Base-by-base conservation (phyloP, 352 stramenopile genomes). In the Phytophthora tentaculata region DNA sequence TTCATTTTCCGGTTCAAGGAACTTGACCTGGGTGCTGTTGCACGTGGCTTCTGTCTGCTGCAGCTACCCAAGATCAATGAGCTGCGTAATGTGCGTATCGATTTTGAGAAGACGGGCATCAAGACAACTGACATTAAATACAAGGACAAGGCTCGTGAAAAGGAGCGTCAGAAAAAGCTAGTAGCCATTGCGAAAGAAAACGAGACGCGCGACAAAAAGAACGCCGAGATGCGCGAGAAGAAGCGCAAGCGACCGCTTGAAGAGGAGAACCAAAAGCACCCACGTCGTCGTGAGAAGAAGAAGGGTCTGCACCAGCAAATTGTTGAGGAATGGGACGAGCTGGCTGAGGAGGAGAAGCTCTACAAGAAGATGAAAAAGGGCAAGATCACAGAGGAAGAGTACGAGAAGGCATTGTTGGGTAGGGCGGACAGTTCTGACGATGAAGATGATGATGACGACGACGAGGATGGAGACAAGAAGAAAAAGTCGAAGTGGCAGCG, bases 1-100 rank as follows among this genome's bases (percentile, higher is more conserved):
- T 99, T 99, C 77, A 99, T 99, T 56, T 99, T 99, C 71, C 90
- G 97, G 37, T 99, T 99, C 80, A 96, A 97, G 56, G 97, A 98
- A 29, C 81, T 99, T 17, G 97, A 99, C 75, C 69, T 99, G 12
- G 95, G 89, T 14, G 71, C 87, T 13, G 81, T 99, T 0, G 97
- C 97, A 41, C 77, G 81, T 37, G 87, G 89, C n/a, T 96, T 95
- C 61, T 84, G 82, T 44, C 69, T 96, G 12, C 67, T 96, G 20
- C 87, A 95, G 60, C 62, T 96, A 53, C 88, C 88, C 7, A 95
- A 94, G 58, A 95, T 96, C 63, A 96, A 96, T 48, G 89, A 96
- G 64, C 64, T 96, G 26, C 84, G 88, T 41, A 89, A 87, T 19
- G 69, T 93, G 47, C 84, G 86, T 17, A 91, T 97, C 41, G 64